Base-by-base conservation (phyloP, 2,329 filamentous ascomycete genomes). In the Dactylonectria estremocensis region DNA sequence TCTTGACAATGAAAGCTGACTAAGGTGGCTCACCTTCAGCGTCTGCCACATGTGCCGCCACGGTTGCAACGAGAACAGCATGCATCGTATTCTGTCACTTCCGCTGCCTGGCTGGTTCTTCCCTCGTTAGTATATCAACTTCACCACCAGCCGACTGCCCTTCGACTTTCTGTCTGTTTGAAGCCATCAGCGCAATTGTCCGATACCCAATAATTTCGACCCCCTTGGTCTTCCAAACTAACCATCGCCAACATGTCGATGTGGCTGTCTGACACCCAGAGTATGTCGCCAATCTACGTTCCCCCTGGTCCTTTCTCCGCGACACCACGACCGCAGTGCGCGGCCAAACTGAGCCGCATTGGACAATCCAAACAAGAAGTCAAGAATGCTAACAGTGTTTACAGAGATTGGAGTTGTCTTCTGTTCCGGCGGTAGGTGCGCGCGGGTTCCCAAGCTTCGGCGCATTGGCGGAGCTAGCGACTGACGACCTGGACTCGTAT, bases 201-300 rank as follows among this genome's bases (percentile, higher is more conserved):
- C 35, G 22, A 66, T 22, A 45, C 43, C 14, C 50, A 24, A 33
- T 31, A 45, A 16, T n/a, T 28, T 33, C 60, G 24, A 52, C 28
- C 13, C 31, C 35, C n/a, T 63, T 18, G 35, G 24, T 28, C 24
- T 46, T 48, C 35, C 46, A 2, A 35, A 60, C n/a, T 28, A 53
- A 16, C 54, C 37, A 46, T 61, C 64, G 68, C 76, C 67, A 78
- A 72, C 54, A 81, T 93, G 78, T 92, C 94, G 68, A 97, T 97
- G 93, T 98, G 95, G 95, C 88, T 98, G 78, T 93, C 95, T 77
- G 95, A 98, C 84, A 90, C 93, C 80, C 95, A 98, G 83, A 98
- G 95, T 97, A 88, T 78, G 93, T 86, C 35, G 62, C 69, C 74
- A 78, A 35, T 52, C 20, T 18, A 31, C 50, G n/a, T 81, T 75